A percentile compares a stretch with the other conserved stretches of the same genome.
phyloP scores from a whole-genome alignment of 768 basidiomycete genomes.

The Cubamyces sp. region DNA sequence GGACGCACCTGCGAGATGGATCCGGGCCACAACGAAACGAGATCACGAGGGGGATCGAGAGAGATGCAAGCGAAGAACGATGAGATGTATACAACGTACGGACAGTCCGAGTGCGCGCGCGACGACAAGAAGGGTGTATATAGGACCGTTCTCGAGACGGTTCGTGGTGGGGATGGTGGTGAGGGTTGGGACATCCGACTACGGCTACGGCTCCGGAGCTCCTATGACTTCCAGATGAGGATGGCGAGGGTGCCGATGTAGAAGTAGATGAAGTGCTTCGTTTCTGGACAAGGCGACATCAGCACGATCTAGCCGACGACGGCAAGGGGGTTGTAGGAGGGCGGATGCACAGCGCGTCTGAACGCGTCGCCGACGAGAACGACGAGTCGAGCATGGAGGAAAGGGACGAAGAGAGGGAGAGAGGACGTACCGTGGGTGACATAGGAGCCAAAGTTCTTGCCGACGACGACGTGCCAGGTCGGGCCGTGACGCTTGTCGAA shows the following conservation, averaged over 20 bases:
- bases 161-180: not conserved
- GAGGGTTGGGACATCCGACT: not conserved
- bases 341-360: not conserved
- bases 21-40: too few relatives aligned
- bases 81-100: constrained; percentile 1
- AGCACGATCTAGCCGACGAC: not conserved
- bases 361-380: constrained; percentile 6
- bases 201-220: not conserved
- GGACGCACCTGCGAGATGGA: not conserved
- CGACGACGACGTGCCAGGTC: constrained; percentile 99
- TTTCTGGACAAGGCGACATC: constrained; percentile 60
- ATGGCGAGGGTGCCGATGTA: constrained; percentile 92
- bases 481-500: constrained; percentile 91
- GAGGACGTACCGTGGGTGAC: constrained; percentile 86
- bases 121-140: not conserved
- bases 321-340: not conserved
- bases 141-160: not conserved
- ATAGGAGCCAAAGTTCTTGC: constrained; percentile 98
- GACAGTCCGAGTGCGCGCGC: not conserved
- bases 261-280: constrained; percentile 99
- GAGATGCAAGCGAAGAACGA: not conserved
- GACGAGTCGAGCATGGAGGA: not conserved
- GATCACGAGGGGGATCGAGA: not conserved
- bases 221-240: constrained; percentile 91
- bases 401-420: constrained; percentile 10